Conservation (phyloP, 192 early-diverging fungal genomes). For the Mortierella claussenii region DNA sequence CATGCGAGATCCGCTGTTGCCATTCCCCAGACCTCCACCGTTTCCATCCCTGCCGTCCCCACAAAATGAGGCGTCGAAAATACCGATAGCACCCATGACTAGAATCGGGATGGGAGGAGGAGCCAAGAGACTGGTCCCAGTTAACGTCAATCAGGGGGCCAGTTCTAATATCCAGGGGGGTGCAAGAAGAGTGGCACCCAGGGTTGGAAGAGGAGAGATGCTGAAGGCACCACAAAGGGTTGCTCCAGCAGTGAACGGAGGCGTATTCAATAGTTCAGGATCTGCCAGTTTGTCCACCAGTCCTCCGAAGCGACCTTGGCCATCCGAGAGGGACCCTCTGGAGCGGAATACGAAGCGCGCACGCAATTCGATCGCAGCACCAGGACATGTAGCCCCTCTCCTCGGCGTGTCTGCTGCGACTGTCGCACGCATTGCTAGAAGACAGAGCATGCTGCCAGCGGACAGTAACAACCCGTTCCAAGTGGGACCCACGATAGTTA, state of each 20-base stretch:
- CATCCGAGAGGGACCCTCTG: not conserved
- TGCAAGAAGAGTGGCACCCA: conserved; percentile 9
- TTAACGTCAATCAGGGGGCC: not conserved
- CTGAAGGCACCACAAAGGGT: not conserved
- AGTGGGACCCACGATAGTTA: too few relatives aligned
- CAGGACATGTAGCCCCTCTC: not conserved
- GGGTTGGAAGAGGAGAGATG: not conserved
- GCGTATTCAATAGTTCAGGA: not conserved
- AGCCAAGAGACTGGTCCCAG: conserved; percentile 22
- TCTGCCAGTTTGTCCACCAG: not conserved
- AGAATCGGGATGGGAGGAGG: conserved; percentile 21
- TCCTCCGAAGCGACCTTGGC: conserved; percentile 14
- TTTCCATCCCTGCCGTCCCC: conserved; percentile 1
- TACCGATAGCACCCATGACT: not conserved
- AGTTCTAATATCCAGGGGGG: conserved; percentile 3
- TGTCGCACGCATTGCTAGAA: conserved; percentile 27
- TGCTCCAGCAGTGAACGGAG: not conserved
- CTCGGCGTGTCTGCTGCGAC: conserved; percentile 28
- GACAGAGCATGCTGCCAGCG: conserved; percentile 18
- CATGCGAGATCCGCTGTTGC: conserved; percentile 5
- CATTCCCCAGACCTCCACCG: conserved; percentile 8
- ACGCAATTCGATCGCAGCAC: conserved; percentile 1
- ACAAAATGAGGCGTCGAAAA: not conserved
- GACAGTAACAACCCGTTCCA: not conserved
- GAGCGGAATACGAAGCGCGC: conserved; percentile 3